Evolutionary conservation across 352 stramenopile species (phyloP).

Genomic region (Globisporangium lucens): DNA sequence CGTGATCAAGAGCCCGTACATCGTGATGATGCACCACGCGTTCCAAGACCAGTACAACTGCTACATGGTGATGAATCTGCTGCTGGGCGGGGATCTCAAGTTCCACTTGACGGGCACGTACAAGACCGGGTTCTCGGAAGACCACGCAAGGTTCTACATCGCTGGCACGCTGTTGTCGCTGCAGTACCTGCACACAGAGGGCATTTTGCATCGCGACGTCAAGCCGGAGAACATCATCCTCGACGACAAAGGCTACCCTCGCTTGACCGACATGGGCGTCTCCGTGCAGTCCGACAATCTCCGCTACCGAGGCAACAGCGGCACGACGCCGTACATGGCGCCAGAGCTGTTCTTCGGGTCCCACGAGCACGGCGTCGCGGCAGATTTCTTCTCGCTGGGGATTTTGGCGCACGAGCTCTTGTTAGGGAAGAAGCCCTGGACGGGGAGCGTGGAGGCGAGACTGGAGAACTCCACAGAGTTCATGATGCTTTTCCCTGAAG

Average conservation of each 20-base stretch:
- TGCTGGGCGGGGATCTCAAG: slow-evolving; percentile 70
- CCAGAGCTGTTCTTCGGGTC: slow-evolving; percentile 58
- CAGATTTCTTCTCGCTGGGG: slow-evolving; percentile 67
- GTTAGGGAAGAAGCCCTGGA: slow-evolving; percentile 45
- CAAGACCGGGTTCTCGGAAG: slow-evolving; percentile 56
- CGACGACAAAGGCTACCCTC: slow-evolving; percentile 69
- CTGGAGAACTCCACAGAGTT: slow-evolving; percentile 33
- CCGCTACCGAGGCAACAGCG: slow-evolving; percentile 50
- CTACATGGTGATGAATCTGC: slow-evolving; percentile 78
- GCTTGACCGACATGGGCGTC: slow-evolving; percentile 72
- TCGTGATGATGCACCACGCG: slow-evolving; percentile 66
- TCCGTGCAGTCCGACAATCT: slow-evolving; percentile 48
- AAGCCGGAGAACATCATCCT: slow-evolving; percentile 88
- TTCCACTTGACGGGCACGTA: slow-evolving; percentile 51
- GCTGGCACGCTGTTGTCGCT: slow-evolving; percentile 59
- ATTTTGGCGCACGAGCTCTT: slow-evolving; percentile 57
- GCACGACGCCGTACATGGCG: slow-evolving; percentile 69
- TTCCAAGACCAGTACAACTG: slow-evolving; percentile 67
- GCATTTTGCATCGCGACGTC: slow-evolving; percentile 78
- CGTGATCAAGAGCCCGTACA: slow-evolving; percentile 37
- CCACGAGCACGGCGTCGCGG: slow-evolving; percentile 48
- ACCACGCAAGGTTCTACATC: slow-evolving; percentile 53
- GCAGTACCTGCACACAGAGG: slow-evolving; percentile 58
- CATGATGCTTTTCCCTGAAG: slow-evolving; percentile 25
- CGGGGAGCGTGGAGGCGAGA: slow-evolving; percentile 23